These are phyloP conservation scores for Saccharomycopsis schoenii DNA, from an alignment of 805 yeast species.

Conservation along the genomic window DNA sequence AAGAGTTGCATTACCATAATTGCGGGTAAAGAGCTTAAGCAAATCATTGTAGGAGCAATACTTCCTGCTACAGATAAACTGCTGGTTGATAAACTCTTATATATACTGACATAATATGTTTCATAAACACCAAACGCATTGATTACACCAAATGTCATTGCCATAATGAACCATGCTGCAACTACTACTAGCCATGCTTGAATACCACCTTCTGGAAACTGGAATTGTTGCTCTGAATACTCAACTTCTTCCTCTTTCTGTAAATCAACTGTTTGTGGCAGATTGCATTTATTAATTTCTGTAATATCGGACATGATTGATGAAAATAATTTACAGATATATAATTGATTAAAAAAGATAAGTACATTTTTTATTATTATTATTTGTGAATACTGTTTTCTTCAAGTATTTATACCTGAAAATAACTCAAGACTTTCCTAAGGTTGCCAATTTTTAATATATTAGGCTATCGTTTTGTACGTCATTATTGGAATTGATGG, in stretches of 20 bases:
- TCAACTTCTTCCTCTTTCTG: neutral
- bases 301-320: neutral
- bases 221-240: slow-evolving; percentile 2
- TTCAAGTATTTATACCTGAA: neutral
- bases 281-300: neutral
- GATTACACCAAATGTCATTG: slow-evolving; percentile 49
- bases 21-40: slow-evolving; percentile 41
- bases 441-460: too few species aligned
- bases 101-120: slow-evolving; percentile 33
- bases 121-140: slow-evolving; percentile 52
- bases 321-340: too few species aligned
- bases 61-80: slow-evolving; percentile 47
- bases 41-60: slow-evolving; percentile 37
- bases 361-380: neutral
- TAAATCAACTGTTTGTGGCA: neutral
- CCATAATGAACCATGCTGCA: slow-evolving; percentile 35
- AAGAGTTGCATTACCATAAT: slow-evolving; percentile 32
- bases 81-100: slow-evolving; percentile 34
- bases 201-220: slow-evolving; percentile 43
- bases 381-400: neutral
- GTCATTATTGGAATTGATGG: too few species aligned
- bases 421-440: neutral
- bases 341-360: too few species aligned
- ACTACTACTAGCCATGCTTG: slow-evolving; percentile 43
- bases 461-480: neutral